A percentile compares a stretch with the other conserved stretches of the same genome.
Evolutionary conservation across 805 yeast genomes (phyloP).

Genomic region (Yarrowia bubula): DNA sequence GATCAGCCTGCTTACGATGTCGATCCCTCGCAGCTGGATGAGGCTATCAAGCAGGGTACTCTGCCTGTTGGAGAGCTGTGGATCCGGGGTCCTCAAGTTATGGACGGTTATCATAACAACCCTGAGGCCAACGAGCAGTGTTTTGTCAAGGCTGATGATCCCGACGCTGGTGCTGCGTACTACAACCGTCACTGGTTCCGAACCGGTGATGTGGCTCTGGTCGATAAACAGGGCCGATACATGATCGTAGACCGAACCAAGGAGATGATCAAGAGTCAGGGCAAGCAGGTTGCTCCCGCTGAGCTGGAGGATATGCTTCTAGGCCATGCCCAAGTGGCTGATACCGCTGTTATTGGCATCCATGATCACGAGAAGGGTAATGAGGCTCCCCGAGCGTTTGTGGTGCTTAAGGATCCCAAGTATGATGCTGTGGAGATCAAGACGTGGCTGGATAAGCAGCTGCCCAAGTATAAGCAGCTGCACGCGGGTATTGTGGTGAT

Average conservation of each 20-base stretch:
- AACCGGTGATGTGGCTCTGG: slow-evolving; percentile 56
- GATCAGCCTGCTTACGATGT: slow-evolving; percentile 52
- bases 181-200: slow-evolving; percentile 37
- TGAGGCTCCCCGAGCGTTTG: slow-evolving; percentile 34
- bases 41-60: slow-evolving; percentile 21
- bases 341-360: slow-evolving; percentile 34
- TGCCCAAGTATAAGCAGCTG: slow-evolving; percentile 36
- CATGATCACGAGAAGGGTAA: slow-evolving; percentile 39
- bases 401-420: slow-evolving; percentile 30
- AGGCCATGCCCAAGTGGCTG: slow-evolving; percentile 32
- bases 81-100: slow-evolving; percentile 56
- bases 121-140: neutral
- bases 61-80: slow-evolving; percentile 50
- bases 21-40: neutral
- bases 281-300: slow-evolving; percentile 36
- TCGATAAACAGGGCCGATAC: slow-evolving; percentile 42
- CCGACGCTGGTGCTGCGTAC: slow-evolving; percentile 39
- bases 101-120: slow-evolving; percentile 34
- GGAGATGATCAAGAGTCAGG: slow-evolving; percentile 58
- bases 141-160: slow-evolving; percentile 15
- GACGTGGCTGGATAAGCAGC: slow-evolving; percentile 34
- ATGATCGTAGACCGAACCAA: slow-evolving; percentile 60
- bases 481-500: slow-evolving; percentile 55
- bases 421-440: slow-evolving; percentile 26
- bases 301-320: slow-evolving; percentile 34